Conservation (phyloP, 2,329 filamentous ascomycete species). For the Lachnellula arida region DNA sequence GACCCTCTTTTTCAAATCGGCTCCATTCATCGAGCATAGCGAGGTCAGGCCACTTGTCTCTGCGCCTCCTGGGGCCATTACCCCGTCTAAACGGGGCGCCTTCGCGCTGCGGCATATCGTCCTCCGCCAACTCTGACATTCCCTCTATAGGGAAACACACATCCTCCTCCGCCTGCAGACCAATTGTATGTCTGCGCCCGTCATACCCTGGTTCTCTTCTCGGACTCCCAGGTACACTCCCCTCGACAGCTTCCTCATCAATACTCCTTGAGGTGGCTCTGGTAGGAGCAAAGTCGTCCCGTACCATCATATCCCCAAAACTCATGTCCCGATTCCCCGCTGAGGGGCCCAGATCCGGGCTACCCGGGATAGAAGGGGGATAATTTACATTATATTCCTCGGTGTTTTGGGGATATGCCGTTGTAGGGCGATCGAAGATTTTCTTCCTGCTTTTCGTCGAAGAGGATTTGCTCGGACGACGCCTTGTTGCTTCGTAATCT, state of each 20-base stretch:
- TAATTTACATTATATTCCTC: slow-evolving; percentile 62
- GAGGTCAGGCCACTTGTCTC: slow-evolving; percentile 81
- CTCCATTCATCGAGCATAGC: slow-evolving; percentile 84
- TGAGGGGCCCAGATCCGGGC: slow-evolving; percentile 48
- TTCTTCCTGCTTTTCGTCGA: slow-evolving; percentile 36
- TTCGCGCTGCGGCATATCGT: slow-evolving; percentile 55
- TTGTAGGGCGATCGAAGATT: slow-evolving; percentile 27
- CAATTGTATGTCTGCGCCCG: slow-evolving; percentile 52
- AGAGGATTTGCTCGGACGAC: slow-evolving; percentile 38
- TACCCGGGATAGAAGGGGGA: slow-evolving; percentile 62
- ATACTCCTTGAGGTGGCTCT: slow-evolving; percentile 13
- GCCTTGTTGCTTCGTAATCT: slow-evolving; percentile 29
- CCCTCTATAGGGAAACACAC: slow-evolving; percentile 84
- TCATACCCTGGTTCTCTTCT: slow-evolving; percentile 24
- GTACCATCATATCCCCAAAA: slow-evolving; percentile 67
- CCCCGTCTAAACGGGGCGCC: slow-evolving; percentile 34
- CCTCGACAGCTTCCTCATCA: slow-evolving; percentile 29
- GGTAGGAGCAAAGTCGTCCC: slow-evolving; percentile 51
- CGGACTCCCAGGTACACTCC: slow-evolving; percentile 19
- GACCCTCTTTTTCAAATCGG: slow-evolving; percentile 80
- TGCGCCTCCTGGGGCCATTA: slow-evolving; percentile 44
- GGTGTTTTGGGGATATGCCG: slow-evolving; percentile 21
- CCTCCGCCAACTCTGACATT: slow-evolving; percentile 76
- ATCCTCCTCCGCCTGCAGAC: slow-evolving; percentile 70
- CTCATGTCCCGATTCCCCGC: slow-evolving; percentile 45